Percentiles rank a stretch among this genome's conserved stretches.
These are phyloP conservation scores for Funneliformis mosseae DNA, from an alignment of 192 early-diverging fungal genomes.

Conservation along the genomic window DNA sequence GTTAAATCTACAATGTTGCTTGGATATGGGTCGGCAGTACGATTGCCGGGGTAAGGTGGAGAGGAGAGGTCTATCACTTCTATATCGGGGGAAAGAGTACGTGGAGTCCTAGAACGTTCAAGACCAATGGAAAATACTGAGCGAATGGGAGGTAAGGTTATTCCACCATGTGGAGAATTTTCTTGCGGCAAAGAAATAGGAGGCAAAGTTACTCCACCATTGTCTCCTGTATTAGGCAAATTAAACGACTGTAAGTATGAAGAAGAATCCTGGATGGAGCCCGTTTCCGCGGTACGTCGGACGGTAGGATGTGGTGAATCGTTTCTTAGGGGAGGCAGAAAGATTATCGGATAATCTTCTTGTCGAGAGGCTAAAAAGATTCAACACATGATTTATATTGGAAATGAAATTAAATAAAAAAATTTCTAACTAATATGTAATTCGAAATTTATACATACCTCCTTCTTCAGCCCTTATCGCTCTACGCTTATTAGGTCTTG, in stretches of 20 bases:
- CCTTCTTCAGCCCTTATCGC: background rate
- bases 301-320: background rate
- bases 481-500: background rate
- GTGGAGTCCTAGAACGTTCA: background rate
- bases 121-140: background rate
- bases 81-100: background rate
- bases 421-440: background rate
- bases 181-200: conserved; percentile 8
- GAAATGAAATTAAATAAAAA: no score
- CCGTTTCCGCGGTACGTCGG: background rate
- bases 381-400: no score
- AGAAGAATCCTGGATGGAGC: background rate
- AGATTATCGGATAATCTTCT: background rate
- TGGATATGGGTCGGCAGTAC: background rate
- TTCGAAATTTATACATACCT: background rate
- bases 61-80: background rate
- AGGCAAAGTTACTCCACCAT: conserved; percentile 1
- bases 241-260: background rate
- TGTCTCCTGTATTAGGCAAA: background rate
- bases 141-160: conserved; percentile 11
- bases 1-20: background rate
- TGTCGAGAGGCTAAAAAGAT: background rate
- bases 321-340: background rate
- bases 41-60: background rate
- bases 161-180: conserved; percentile 13